phyloP scores from a whole-genome alignment of 2,329 filamentous ascomycete species.

The Cordyceps fumosorosea region DNA sequence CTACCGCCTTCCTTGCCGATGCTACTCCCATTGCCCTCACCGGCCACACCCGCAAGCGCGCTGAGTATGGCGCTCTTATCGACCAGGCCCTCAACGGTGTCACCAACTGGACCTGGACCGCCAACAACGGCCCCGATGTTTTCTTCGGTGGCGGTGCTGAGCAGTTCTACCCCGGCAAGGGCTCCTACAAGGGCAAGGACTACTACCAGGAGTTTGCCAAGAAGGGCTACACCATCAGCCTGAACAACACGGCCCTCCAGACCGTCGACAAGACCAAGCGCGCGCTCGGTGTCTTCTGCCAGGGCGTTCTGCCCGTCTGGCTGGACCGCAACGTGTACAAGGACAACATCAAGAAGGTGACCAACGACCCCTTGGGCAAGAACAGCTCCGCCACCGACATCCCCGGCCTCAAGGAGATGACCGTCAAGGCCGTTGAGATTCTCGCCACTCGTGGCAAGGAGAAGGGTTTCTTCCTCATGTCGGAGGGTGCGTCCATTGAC shows the following conservation, averaged over 20 bases:
- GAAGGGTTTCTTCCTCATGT: conserved; percentile 82
- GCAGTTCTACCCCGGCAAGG: conserved; percentile 62
- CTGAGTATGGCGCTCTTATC: conserved; percentile 63
- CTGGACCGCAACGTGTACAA: conserved; percentile 77
- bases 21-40: conserved; percentile 73
- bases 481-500: conserved; percentile 77
- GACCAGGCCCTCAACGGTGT: conserved; percentile 71
- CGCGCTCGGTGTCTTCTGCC: conserved; percentile 72
- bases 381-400: conserved; percentile 62
- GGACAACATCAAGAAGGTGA: conserved; percentile 57
- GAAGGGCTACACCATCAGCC: conserved; percentile 62
- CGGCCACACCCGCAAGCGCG: conserved; percentile 65
- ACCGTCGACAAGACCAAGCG: conserved; percentile 50
- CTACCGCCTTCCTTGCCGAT: conserved; percentile 75
- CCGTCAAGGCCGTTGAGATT: conserved; percentile 76
- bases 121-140: conserved; percentile 68
- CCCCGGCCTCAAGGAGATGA: conserved; percentile 84
- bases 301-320: conserved; percentile 73
- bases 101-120: conserved; percentile 75
- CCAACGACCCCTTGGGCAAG: conserved; percentile 63
- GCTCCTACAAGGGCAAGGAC: conserved; percentile 62
- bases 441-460: conserved; percentile 60
- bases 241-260: conserved; percentile 67
- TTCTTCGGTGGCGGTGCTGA: conserved; percentile 79
- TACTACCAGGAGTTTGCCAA: conserved; percentile 74